phyloP scores from a whole-genome alignment of 2,329 filamentous ascomycete species.

The Verticillium alfalfae region DNA sequence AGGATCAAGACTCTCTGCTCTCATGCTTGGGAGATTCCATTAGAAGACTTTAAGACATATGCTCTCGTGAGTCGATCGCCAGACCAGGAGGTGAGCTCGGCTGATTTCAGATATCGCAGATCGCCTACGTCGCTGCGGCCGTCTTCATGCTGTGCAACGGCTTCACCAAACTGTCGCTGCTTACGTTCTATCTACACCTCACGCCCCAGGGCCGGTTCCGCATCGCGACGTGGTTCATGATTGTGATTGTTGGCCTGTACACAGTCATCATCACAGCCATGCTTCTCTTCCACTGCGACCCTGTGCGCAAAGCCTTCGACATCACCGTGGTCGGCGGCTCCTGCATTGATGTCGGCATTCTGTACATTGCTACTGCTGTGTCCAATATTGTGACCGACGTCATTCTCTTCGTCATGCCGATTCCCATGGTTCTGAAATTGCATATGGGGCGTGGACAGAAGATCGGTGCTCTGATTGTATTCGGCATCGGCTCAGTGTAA shows the following conservation, averaged over 20 bases:
- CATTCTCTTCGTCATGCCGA: conserved; percentile 38
- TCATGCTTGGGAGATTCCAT: conserved; percentile 13
- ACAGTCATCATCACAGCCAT: conserved; percentile 24
- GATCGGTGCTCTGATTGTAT: conserved; percentile 35
- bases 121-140: conserved; percentile 15
- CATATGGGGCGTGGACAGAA: conserved; percentile 40
- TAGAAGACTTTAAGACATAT: conserved; percentile 6
- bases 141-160: conserved; percentile 27
- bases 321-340: conserved; percentile 18
- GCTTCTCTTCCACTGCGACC: conserved; percentile 30
- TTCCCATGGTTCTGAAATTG: conserved; percentile 36
- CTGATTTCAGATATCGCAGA: neutral
- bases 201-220: conserved; percentile 27
- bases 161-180: conserved; percentile 30
- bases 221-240: conserved; percentile 19
- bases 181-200: conserved; percentile 30
- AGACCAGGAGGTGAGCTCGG: too few species aligned
- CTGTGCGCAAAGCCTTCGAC: conserved; percentile 25
- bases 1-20: conserved; percentile 4
- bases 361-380: conserved; percentile 42
- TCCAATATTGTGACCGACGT: conserved; percentile 44
- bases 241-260: conserved; percentile 22
- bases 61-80: conserved; percentile 4
- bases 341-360: conserved; percentile 37
- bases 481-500: conserved; percentile 33